These are phyloP conservation scores for Pythium plurisporium DNA, from an alignment of 352 stramenopile species.

Conservation along the genomic window DNA sequence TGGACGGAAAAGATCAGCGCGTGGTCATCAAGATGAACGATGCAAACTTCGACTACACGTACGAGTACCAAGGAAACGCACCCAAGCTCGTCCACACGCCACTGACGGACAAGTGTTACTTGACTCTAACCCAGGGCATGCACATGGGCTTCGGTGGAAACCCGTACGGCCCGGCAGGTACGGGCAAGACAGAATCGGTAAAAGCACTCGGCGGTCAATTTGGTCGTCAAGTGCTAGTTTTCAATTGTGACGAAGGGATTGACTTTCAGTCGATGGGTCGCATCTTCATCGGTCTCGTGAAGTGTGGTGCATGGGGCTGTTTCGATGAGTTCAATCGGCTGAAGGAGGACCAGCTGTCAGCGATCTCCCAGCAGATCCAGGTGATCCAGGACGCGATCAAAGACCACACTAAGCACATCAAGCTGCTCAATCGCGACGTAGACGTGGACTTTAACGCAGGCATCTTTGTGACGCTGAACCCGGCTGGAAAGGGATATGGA, in stretches of 20 bases:
- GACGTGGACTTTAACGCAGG: conserved; percentile 96
- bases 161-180: conserved; percentile 98
- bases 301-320: conserved; percentile 99
- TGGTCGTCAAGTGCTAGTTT: conserved; percentile 99
- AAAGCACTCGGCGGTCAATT: conserved; percentile 98
- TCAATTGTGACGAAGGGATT: conserved; percentile 99
- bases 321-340: conserved; percentile 99
- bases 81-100: conserved; percentile 99
- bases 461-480: conserved; percentile 99
- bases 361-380: conserved; percentile 99
- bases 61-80: conserved; percentile 99
- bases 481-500: conserved; percentile 98
- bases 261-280: conserved; percentile 99
- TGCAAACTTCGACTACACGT: conserved; percentile 98
- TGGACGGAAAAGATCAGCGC: conserved; percentile 34
- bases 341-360: conserved; percentile 98
- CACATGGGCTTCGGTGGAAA: conserved; percentile 98
- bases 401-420: conserved; percentile 76
- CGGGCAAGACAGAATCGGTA: conserved; percentile 99
- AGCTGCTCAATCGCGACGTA: conserved; percentile 95
- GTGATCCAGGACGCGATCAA: conserved; percentile 97
- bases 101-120: conserved; percentile 99
- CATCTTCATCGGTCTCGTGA: conserved; percentile 99
- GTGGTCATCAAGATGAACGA: conserved; percentile 95
- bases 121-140: conserved; percentile 99